Evolutionary conservation across 345 rosid species (phyloP).

Genomic region (Eucalyptus albens): DNA sequence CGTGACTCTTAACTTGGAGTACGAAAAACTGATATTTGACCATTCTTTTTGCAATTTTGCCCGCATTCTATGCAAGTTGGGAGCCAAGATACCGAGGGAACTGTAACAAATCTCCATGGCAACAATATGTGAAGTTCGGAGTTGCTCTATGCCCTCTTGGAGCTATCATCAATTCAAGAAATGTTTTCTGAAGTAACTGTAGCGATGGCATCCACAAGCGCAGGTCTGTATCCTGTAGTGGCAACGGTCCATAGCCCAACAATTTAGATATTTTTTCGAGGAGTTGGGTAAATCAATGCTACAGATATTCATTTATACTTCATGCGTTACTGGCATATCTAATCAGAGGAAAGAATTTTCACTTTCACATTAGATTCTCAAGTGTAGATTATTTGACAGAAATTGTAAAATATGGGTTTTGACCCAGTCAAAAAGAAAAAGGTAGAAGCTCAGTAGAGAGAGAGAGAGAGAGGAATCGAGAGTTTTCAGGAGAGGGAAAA

Average conservation of each 20-base stretch:
- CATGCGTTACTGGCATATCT: background rate
- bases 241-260: background rate
- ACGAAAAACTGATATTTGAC: background rate
- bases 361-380: background rate
- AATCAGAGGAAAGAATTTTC: background rate
- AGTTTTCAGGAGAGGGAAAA: too few species aligned
- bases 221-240: background rate
- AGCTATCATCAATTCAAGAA: background rate
- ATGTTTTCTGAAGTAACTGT: background rate
- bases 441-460: too few species aligned
- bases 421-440: too few species aligned
- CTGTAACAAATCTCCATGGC: conserved; percentile 49
- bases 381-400: background rate
- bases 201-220: background rate
- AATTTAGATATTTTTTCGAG: background rate
- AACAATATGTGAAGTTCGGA: conserved; percentile 60
- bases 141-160: conserved; percentile 44
- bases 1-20: background rate
- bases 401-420: too few species aligned
- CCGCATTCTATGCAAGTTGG: conserved; percentile 74
- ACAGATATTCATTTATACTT: background rate
- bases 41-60: background rate
- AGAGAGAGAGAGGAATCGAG: too few species aligned
- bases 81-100: conserved; percentile 56
- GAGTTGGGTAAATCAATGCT: background rate